These are phyloP conservation scores for Cladosporium cucumerinum DNA, from an alignment of 2,329 filamentous ascomycete genomes.

Conservation along the genomic window DNA sequence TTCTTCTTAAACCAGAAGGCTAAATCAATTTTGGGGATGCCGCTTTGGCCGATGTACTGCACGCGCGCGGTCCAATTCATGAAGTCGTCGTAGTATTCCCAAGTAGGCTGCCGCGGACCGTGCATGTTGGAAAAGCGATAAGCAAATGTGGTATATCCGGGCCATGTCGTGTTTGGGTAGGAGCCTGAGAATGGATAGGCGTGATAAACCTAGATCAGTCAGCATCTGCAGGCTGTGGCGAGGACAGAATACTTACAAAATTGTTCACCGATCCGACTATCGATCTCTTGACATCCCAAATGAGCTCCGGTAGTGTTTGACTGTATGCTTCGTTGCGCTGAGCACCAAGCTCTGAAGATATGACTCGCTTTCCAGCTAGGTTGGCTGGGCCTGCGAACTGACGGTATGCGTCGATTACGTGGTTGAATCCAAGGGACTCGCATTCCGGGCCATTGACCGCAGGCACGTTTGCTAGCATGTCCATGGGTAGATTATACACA, in stretches of 20 bases:
- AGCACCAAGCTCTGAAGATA: constrained; percentile 37
- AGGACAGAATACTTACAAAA: constrained; percentile 29
- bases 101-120: constrained; percentile 41
- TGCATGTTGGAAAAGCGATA: constrained; percentile 45
- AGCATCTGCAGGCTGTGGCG: neutral
- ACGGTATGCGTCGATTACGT: constrained; percentile 34
- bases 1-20: constrained; percentile 38
- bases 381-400: constrained; percentile 36
- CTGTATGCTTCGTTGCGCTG: constrained; percentile 27
- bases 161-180: constrained; percentile 50
- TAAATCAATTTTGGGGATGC: constrained; percentile 42
- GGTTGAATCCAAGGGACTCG: constrained; percentile 35
- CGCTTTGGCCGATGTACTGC: constrained; percentile 40
- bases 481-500: constrained; percentile 36
- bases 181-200: constrained; percentile 41
- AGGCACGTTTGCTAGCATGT: constrained; percentile 34
- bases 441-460: constrained; percentile 35
- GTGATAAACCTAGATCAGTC: constrained; percentile 34
- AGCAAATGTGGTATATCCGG: constrained; percentile 44
- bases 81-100: constrained; percentile 38
- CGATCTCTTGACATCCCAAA: constrained; percentile 39
- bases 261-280: constrained; percentile 44
- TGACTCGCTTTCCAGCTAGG: constrained; percentile 30
- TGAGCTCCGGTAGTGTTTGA: constrained; percentile 32
- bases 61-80: constrained; percentile 40